Evolutionary conservation across 2,329 filamentous ascomycete species (phyloP).

Genomic region (Sporothrix schenckii): DNA sequence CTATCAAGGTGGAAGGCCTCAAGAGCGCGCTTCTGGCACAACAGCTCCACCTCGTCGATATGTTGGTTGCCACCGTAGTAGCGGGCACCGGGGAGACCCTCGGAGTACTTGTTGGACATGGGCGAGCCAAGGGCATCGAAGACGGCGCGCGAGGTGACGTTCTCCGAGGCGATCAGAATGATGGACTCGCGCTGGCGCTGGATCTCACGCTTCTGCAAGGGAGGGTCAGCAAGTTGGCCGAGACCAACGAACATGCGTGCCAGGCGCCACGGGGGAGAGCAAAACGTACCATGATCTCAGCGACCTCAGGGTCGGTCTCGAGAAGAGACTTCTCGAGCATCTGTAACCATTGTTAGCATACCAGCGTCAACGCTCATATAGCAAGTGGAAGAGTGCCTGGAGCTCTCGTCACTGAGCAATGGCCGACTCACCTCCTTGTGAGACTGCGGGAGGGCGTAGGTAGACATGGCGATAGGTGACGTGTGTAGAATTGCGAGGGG

Average conservation of each 20-base stretch:
- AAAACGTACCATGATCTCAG: slow-evolving; percentile 84
- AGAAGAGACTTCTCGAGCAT: slow-evolving; percentile 95
- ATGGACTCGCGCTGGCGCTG: slow-evolving; percentile 98
- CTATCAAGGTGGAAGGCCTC: slow-evolving; percentile 85
- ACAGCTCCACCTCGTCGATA: slow-evolving; percentile 93
- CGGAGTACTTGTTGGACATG: slow-evolving; percentile 99
- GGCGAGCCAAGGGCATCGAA: slow-evolving; percentile 94
- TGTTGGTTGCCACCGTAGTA: slow-evolving; percentile 99
- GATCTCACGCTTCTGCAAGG: slow-evolving; percentile 77
- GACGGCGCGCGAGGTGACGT: slow-evolving; percentile 97
- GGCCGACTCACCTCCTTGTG: slow-evolving; percentile 35
- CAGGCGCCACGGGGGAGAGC: not conserved
- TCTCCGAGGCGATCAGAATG: slow-evolving; percentile 97
- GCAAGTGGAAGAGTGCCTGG: slow-evolving; percentile 28
- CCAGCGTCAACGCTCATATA: slow-evolving; percentile 22
- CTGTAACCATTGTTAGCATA: slow-evolving; percentile 52
- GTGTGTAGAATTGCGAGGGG: not conserved
- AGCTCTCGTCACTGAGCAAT: not conserved
- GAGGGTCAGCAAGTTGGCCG: slow-evolving; percentile 21
- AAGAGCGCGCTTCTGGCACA: slow-evolving; percentile 92
- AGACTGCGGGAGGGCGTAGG: slow-evolving; percentile 38
- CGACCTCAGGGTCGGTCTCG: slow-evolving; percentile 91
- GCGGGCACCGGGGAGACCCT: slow-evolving; percentile 95
- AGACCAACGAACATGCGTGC: not conserved
- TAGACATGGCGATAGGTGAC: slow-evolving; percentile 37